These are phyloP conservation scores for Kwoniella sp. DNA, from an alignment of 768 basidiomycete species.

Conservation along the genomic window DNA sequence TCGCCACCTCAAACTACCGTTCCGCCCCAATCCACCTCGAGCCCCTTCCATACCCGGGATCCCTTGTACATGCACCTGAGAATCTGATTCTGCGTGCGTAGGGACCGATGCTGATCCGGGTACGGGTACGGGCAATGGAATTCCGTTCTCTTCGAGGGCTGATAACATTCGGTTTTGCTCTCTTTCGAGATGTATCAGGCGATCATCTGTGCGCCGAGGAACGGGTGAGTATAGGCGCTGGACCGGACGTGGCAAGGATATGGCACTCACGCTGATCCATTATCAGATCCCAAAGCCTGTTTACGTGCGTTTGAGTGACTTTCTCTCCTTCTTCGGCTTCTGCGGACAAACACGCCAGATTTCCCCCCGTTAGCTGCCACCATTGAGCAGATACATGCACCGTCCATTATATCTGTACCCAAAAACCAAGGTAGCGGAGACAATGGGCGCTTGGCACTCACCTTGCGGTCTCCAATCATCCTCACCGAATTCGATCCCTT, in stretches of 20 bases:
- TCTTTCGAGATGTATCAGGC: constrained; percentile 49
- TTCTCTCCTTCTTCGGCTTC: constrained; percentile 22
- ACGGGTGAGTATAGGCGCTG: neutral
- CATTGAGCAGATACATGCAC: neutral
- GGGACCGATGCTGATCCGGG: constrained; percentile 28
- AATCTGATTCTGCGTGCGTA: neutral
- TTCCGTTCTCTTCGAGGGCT: constrained; percentile 38
- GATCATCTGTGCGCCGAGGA: constrained; percentile 40
- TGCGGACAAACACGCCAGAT: neutral
- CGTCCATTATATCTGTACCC: neutral
- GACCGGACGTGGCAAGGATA: no score
- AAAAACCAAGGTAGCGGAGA: no score
- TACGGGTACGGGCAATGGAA: constrained; percentile 25
- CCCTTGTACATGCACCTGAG: constrained; percentile 17
- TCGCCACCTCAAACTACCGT: constrained; percentile 25
- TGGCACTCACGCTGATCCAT: constrained; percentile 52
- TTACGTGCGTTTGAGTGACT: constrained; percentile 19
- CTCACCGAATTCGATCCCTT: constrained; percentile 63
- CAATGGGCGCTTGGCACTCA: no score
- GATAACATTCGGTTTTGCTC: constrained; percentile 40
- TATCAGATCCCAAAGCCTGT: constrained; percentile 44
- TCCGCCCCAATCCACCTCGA: constrained; percentile 1
- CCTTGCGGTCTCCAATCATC: constrained; percentile 52
- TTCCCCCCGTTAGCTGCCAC: neutral
- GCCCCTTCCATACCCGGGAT: constrained; percentile 23